Base-by-base conservation (phyloP, 2,329 filamentous ascomycete species). In the Coniochaeta sp. region DNA sequence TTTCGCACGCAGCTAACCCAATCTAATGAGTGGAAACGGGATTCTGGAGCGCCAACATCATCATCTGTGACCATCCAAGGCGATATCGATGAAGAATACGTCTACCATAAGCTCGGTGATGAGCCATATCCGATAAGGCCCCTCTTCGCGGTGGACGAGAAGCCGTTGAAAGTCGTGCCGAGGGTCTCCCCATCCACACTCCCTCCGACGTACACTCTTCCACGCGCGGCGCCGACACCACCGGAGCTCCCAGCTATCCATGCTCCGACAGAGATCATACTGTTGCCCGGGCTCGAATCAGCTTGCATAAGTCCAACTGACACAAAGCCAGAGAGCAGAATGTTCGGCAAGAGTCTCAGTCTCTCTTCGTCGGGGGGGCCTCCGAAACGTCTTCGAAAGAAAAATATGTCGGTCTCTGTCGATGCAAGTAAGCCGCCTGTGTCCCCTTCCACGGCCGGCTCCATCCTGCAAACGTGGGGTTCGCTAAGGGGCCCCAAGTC, bases 31-130 rank as follows among this genome's bases (percentile, higher is more conserved):
- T 75, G 75, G 69, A 86, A 82, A 70, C 76, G 84, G 61, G 82
- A 86, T 65, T 86, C 82, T 26, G 80, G 77, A 58, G 78, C 79
- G 57, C 74, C 78, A 14, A 79, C 78, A 17, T 72, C 75, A 34
- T 78, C 77, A 28, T 68, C 72, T 5, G 68, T 68, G 59, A 76
- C 74, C 24, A 73, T 74, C 55, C 73, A 68, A 36, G 74, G 75
- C 56, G 74, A 78, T 59, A 58, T 36, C 55, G 66, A 64, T n/a
- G 64, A 67, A 6, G 68, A 69, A 30, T 58, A 61, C n/a, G 44
- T 60, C 17, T 61, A 61, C 22, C 59, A 59, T 42, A 68, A 69
- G 59, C 58, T 67, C 38, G 19, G 59, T 44, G 50, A 30, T 19
- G 24, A 42, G 54, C 16, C 26, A 7, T 52, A 28, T 52, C 47